Percentiles rank a stretch among this genome's conserved stretches.
phyloP scores from a whole-genome alignment of 2,329 filamentous ascomycete genomes.

The Exophiala dermatitidis region DNA sequence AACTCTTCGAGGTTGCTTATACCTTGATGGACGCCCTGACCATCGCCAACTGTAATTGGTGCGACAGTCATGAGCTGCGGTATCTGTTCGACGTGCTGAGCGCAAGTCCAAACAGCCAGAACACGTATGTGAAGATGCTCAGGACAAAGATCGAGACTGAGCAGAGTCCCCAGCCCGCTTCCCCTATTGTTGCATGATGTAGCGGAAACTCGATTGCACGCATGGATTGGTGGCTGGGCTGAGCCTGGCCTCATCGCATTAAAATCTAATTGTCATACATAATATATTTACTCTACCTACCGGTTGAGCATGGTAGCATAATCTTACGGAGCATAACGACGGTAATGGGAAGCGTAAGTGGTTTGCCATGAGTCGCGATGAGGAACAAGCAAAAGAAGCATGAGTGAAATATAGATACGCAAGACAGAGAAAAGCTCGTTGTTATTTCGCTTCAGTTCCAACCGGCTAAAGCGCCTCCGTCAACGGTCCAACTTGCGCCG shows the following conservation, averaged over 20 bases:
- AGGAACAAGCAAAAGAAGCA: no score
- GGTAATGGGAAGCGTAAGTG: no score
- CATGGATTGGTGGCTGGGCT: no score
- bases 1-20: conserved; percentile 25
- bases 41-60: conserved; percentile 24
- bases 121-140: conserved; percentile 26
- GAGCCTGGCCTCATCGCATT: no score
- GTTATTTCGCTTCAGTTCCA: neutral
- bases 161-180: conserved; percentile 15
- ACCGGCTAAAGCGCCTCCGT: conserved; percentile 8
- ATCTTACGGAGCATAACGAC: no score
- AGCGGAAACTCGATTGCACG: no score
- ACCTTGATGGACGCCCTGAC: conserved; percentile 27
- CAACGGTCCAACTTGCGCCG: conserved; percentile 11
- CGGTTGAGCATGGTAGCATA: no score
- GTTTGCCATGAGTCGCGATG: no score
- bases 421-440: no score
- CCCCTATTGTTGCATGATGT: neutral
- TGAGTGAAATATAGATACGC: no score
- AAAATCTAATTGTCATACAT: no score
- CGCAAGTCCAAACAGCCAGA: conserved; percentile 25
- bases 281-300: no score
- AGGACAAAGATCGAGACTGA: conserved; percentile 25
- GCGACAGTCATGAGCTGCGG: conserved; percentile 21
- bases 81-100: conserved; percentile 24